Evolutionary conservation across 1,284 basidiomycete genomes (phyloP), one percentile per base, ranked within the genome.

Genomic region (Phlebopus sp.): DNA sequence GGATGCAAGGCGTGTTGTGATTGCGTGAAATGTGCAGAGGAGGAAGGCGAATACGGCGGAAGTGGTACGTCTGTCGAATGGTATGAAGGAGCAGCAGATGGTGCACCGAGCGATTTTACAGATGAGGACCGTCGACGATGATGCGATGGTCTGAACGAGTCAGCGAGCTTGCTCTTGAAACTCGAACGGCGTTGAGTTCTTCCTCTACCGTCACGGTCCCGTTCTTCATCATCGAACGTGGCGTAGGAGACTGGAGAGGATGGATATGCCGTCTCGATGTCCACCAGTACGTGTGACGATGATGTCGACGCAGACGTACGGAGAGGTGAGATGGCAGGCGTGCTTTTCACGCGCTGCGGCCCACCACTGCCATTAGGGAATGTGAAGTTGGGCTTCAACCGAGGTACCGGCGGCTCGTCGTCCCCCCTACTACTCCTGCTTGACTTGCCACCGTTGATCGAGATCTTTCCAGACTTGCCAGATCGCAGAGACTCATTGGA

Each of bases 401-500:
- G 65, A 21, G 64, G 60, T 2, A 63, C 63, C 0, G 62, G 62
- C 4, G 65, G 65, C 21, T 62, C 62, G 13, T 66, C 65, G 18
- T 67, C 65, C 10, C 45, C 27, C 36, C 60, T 49, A 36, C 60
- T 68, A 14, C 49, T 67, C 42, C 60, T 52, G 23, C 52, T 53
- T 14, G 66, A 64, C 42, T 63, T 66, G 39, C 63, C 60, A 2
- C 44, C 58, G 44, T 44, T 32, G 15, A 19, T 23, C 13, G 58
- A 51, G 17, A 69, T 68, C 45, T 67, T 71, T 54, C 51, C 47
- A 27, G 74, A 72, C 52, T 60, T 69, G 7, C 66, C 70, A 29
- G 74, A 74, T 14, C 62, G 71, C 13, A 76, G 53, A 39, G 73
- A 75, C 35, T 76, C 73, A n/a, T 61, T 56, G 0, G 73, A 76